These are phyloP conservation scores for Pseudogymnoascus sp. DNA, from an alignment of 2,329 filamentous ascomycete genomes.

Conservation along the genomic window DNA sequence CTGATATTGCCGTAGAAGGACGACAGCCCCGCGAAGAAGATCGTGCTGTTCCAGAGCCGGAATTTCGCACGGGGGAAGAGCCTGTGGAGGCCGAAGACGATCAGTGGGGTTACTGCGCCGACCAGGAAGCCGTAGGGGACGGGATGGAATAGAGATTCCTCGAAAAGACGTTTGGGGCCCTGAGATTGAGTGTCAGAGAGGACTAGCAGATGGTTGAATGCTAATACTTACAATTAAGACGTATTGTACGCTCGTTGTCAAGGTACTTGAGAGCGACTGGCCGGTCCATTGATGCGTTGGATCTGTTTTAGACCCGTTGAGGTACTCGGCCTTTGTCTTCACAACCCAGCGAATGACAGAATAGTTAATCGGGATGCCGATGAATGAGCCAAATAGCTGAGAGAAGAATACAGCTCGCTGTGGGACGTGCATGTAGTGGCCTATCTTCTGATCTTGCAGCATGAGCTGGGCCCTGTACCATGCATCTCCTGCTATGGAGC, in stretches of 20 bases:
- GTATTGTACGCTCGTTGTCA: conserved; percentile 51
- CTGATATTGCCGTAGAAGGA: conserved; percentile 54
- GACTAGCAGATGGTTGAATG: neutral
- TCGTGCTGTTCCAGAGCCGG: conserved; percentile 52
- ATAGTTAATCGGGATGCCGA: conserved; percentile 54
- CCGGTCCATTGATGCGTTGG: conserved; percentile 54
- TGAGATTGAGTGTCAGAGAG: conserved; percentile 11
- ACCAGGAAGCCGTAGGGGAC: conserved; percentile 47
- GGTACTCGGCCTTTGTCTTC: conserved; percentile 45
- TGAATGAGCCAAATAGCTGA: conserved; percentile 48
- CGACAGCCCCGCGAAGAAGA: conserved; percentile 48
- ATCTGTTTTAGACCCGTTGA: conserved; percentile 41
- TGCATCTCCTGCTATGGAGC: conserved; percentile 50
- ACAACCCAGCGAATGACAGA: conserved; percentile 52
- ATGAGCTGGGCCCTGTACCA: conserved; percentile 52
- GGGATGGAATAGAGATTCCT: conserved; percentile 36
- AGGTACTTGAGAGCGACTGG: conserved; percentile 40
- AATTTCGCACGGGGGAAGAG: conserved; percentile 42
- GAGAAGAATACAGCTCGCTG: conserved; percentile 52
- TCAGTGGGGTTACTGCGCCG: conserved; percentile 36
- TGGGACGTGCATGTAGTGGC: conserved; percentile 54
- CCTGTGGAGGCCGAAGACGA: conserved; percentile 43
- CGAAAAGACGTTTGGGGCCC: conserved; percentile 42
- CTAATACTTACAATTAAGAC: conserved; percentile 40
- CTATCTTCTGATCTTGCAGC: conserved; percentile 56